A percentile compares a stretch with the other conserved stretches of the same genome.
These are phyloP conservation scores for Allium fistulosum DNA, from an alignment of 106 monocot species.

Conservation along the genomic window DNA sequence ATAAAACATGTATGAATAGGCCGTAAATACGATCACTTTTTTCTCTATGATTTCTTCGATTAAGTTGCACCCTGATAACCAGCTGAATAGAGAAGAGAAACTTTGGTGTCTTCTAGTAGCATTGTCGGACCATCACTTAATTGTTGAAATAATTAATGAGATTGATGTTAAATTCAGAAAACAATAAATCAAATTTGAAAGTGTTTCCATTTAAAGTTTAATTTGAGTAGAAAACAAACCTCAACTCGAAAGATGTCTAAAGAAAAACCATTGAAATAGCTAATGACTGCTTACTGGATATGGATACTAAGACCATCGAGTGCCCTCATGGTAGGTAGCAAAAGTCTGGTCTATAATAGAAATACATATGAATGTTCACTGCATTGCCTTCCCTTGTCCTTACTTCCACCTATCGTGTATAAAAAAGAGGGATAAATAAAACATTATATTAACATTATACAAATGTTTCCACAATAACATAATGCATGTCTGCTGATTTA, in stretches of 20 bases:
- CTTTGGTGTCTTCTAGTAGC: constrained; percentile 73
- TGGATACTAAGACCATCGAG: constrained; percentile 80
- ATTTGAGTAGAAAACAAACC: constrained; percentile 20
- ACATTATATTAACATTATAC: neutral
- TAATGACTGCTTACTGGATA: constrained; percentile 81
- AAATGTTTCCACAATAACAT: no score
- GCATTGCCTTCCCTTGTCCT: constrained; percentile 65
- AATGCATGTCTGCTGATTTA: no score
- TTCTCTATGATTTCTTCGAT: neutral
- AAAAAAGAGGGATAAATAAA: neutral
- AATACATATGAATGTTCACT: constrained; percentile 94
- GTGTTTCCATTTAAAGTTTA: no score
- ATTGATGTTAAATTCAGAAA: no score
- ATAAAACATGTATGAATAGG: neutral
- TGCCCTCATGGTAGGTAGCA: constrained; percentile 73
- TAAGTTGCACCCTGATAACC: constrained; percentile 44
- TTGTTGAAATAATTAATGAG: constrained; percentile 33
- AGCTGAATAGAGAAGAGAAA: constrained; percentile 70
- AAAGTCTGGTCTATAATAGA: constrained; percentile 60
- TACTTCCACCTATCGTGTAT: constrained; percentile 56
- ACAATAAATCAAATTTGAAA: no score
- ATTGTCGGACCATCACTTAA: constrained; percentile 61
- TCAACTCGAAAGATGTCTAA: constrained; percentile 82
- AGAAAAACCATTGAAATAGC: constrained; percentile 83
- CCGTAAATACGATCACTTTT: neutral